Conservation (phyloP, 2,329 filamentous ascomycete genomes). For the Coniella lustricola region DNA sequence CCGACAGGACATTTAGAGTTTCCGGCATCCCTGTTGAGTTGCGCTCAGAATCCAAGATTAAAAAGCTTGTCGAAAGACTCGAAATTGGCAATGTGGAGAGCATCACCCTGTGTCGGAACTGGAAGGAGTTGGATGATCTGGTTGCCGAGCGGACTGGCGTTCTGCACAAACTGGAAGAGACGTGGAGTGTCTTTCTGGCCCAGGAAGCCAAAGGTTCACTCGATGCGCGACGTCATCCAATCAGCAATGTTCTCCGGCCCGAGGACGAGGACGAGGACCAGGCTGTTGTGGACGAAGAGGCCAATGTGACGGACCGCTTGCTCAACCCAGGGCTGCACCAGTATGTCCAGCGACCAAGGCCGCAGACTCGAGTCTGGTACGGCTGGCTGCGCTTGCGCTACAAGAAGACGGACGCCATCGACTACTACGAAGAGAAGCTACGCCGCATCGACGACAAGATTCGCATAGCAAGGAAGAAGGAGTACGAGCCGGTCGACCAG, state of each 20-base stretch:
- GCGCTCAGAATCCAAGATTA: slow-evolving; percentile 75
- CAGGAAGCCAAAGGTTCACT: slow-evolving; percentile 32
- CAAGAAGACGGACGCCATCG: slow-evolving; percentile 78
- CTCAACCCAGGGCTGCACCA: slow-evolving; percentile 27
- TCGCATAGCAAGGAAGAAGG: slow-evolving; percentile 59
- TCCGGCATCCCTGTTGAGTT: slow-evolving; percentile 79
- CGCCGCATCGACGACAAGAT: slow-evolving; percentile 73
- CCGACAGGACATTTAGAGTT: slow-evolving; percentile 85
- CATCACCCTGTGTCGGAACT: slow-evolving; percentile 80
- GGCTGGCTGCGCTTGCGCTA: slow-evolving; percentile 67
- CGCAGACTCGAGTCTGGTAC: slow-evolving; percentile 69
- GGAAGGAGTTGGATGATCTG: slow-evolving; percentile 71
- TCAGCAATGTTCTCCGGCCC: neutral
- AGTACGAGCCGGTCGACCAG: slow-evolving; percentile 70
- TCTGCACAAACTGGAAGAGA: slow-evolving; percentile 69
- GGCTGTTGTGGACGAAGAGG: slow-evolving; percentile 29
- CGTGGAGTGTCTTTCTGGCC: slow-evolving; percentile 73
- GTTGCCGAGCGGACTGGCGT: slow-evolving; percentile 59
- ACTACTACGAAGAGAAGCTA: slow-evolving; percentile 87
- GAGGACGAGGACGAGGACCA: slow-evolving; percentile 21
- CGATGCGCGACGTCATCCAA: slow-evolving; percentile 23
- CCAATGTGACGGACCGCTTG: slow-evolving; percentile 31
- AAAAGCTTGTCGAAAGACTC: slow-evolving; percentile 77
- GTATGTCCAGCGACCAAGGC: slow-evolving; percentile 45
- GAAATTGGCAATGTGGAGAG: slow-evolving; percentile 85